Base-by-base conservation (phyloP, 75 land plant genomes). In the Sequoia sempervirens region DNA sequence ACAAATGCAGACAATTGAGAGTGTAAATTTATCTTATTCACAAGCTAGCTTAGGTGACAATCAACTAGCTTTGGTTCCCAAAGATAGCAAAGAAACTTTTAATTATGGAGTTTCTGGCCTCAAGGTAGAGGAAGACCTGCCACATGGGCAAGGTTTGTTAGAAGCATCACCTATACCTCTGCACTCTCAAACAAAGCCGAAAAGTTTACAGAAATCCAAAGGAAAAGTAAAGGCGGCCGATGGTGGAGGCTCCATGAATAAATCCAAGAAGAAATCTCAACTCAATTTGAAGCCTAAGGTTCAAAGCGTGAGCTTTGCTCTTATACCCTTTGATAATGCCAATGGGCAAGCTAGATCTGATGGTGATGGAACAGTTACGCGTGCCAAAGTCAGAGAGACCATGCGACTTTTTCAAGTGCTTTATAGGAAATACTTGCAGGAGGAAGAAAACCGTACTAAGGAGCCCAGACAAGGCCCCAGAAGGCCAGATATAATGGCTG, bases 401-500 rank as follows among this genome's bases (percentile, higher is more conserved):
- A 61, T 82, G 72, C 75, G 75, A 7, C 47, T 82, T 23, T 61
- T 82, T 82, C 83, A 82, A 75, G 75, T 43, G 18, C 72, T 82
- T 43, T 70, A 40, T 82, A 82, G 72, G 26, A 82, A 70, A 70
- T 61, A 40, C 66, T 56, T 68, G 41, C 83, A 85, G 13, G 80
- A 72, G 58, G 83, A 81, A 38, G 86, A 85, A 54, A 53, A 34
- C 8, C 70, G 54, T 36, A 6, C 45, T 15, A 85, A 82, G 52
- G 37, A 58, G 23, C 17, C n/a, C 6, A 30, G 18, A 15, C 41
- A 82, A 14, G 37, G 64, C 32, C 54, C 68, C 1, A 58, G 15
- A 64, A 46, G 90, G 81, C 69, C 89, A 45, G 91, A 87, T 82
- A 5, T 88, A 11, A 41, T 47, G 38, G 91, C 90, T 50, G 66